Percentiles rank a stretch among this genome's conserved stretches.
phyloP scores from a whole-genome alignment of 148 eudicot species.

The Arbutus unedo region DNA sequence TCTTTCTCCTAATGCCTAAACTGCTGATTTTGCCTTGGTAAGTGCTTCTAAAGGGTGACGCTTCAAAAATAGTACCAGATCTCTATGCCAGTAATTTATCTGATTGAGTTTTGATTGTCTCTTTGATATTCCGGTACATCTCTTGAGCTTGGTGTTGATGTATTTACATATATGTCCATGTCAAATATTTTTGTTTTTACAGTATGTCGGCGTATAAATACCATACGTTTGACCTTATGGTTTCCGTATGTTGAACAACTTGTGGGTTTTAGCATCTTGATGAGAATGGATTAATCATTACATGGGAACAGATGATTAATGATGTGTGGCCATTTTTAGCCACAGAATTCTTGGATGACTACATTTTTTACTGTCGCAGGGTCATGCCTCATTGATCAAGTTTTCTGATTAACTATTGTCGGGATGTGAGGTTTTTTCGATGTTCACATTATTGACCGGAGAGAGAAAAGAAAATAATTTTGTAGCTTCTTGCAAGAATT shows the following conservation, averaged over 20 bases:
- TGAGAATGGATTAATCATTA: not conserved
- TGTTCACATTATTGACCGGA: not conserved
- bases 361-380: slow-evolving; percentile 14
- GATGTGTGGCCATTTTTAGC: not conserved
- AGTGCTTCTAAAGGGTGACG: not conserved
- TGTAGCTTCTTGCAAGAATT: not conserved
- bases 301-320: not conserved
- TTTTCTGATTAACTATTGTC: slow-evolving; percentile 3
- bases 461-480: not conserved
- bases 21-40: not conserved
- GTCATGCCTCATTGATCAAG: slow-evolving; percentile 5
- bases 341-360: not conserved
- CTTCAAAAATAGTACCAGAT: not conserved
- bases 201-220: not conserved
- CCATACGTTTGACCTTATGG: not conserved
- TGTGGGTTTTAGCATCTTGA: not conserved
- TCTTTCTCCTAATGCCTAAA: not conserved
- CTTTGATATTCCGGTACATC: not conserved
- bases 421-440: slow-evolving; percentile 2
- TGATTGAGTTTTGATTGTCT: not conserved
- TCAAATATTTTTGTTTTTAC: not conserved
- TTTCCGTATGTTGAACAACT: not conserved
- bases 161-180: not conserved
- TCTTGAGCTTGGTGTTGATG: not conserved
- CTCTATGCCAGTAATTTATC: not conserved